These are phyloP conservation scores for Begonia peltatifolia DNA, from an alignment of 306 rosid species.

Conservation along the genomic window DNA sequence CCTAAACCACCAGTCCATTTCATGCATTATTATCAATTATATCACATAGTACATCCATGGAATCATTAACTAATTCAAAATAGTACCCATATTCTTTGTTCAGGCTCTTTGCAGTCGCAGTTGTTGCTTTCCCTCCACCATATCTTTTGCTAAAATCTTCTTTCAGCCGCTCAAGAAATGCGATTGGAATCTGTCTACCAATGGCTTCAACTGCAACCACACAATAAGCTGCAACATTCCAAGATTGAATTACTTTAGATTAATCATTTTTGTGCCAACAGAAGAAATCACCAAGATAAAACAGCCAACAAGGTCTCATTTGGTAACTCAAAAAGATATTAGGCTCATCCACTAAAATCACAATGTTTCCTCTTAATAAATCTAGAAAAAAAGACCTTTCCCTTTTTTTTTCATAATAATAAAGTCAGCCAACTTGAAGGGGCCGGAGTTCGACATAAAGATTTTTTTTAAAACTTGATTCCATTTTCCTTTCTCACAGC, in stretches of 20 bases:
- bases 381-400: too few species aligned
- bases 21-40: constrained; percentile 5
- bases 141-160: constrained; percentile 72
- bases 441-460: too few species aligned
- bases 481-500: too few species aligned
- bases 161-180: constrained; percentile 77
- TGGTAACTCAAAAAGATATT: too few species aligned
- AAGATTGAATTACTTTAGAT: not conserved
- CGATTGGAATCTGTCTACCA: constrained; percentile 78
- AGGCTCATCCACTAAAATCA: too few species aligned
- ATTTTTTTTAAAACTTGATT: too few species aligned
- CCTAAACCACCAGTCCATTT: constrained; percentile 23
- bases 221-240: constrained; percentile 55
- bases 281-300: too few species aligned
- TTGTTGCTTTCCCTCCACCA: constrained; percentile 77
- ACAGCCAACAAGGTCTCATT: too few species aligned
- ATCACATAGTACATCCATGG: constrained; percentile 3
- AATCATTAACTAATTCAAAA: not conserved
- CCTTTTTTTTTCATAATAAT: too few species aligned
- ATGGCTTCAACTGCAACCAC: constrained; percentile 74
- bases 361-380: too few species aligned
- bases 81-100: constrained; percentile 74
- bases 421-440: too few species aligned
- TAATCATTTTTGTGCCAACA: too few species aligned
- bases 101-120: constrained; percentile 62